These are phyloP conservation scores for Ceriops decandra DNA, from an alignment of 345 rosid genomes.

Conservation along the genomic window DNA sequence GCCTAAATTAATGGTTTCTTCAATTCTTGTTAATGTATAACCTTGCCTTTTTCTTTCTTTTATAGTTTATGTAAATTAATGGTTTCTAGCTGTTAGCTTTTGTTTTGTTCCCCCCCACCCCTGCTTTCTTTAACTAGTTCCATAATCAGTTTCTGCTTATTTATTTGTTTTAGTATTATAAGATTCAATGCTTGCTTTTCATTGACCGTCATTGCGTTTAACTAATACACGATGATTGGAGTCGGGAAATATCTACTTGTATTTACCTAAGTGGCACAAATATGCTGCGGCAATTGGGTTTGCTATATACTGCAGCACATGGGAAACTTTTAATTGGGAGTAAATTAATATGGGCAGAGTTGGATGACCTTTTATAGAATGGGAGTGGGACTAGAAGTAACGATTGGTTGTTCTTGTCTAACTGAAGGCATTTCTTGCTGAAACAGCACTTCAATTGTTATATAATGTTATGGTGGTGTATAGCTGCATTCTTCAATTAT, in stretches of 20 bases:
- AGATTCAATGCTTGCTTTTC: constrained; percentile 28
- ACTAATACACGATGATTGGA: constrained; percentile 46
- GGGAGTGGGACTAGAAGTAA: constrained; percentile 9
- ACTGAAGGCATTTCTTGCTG: constrained; percentile 15
- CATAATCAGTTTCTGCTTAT: constrained; percentile 19
- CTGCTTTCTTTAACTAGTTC: neutral
- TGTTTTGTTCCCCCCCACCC: neutral
- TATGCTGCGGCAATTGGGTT: constrained; percentile 18
- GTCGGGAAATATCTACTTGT: constrained; percentile 27
- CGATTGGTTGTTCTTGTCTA: constrained; percentile 18
- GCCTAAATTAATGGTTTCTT: neutral
- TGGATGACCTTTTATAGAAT: neutral
- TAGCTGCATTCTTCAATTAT: constrained; percentile 1
- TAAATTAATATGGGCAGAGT: constrained; percentile 22
- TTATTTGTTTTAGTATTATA: constrained; percentile 23
- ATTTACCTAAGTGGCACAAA: constrained; percentile 7
- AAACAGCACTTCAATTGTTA: constrained; percentile 14
- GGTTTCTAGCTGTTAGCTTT: constrained; percentile 23
- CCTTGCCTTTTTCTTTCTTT: neutral
- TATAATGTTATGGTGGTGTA: constrained; percentile 27
- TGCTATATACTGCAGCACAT: constrained; percentile 45
- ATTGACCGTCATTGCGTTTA: constrained; percentile 42
- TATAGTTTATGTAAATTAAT: neutral
- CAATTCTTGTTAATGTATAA: neutral
- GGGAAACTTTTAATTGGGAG: constrained; percentile 39